Evolutionary conservation across 257 asterid genomes (phyloP), one percentile per base, ranked within the genome.

Genomic region (Plantago ovata): DNA sequence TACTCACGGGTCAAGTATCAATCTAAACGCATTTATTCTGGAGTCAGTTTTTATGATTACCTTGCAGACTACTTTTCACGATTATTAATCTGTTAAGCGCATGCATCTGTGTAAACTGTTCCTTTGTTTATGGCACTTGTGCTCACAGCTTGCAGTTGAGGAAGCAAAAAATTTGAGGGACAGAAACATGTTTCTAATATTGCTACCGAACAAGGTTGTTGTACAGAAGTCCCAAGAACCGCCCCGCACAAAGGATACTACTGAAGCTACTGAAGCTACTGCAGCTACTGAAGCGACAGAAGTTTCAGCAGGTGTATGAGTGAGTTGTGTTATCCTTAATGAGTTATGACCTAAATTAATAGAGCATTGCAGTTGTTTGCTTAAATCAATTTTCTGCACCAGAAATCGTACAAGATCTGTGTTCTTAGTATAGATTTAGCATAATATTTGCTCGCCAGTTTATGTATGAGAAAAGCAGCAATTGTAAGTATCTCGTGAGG

Each of bases 141-240:
- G 21, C 45, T 52, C 14, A 22, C 87, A 89, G 99, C 80, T 86
- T 41, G 99, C 87, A 22, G 57, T 72, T 0, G 95, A 84, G 83
- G 99, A 93, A 76, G 66, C 69, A 69, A 93, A 93, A 69, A 81
- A 62, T 65, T 89, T 93, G 77, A 67, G 61, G 39, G 97, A 84
- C 67, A 78, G 86, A 69, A 86, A 86, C 69, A 72, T 89, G 9
- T 93, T 81, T 53, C 65, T 89, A 32, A 47, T 93, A 53, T 61
- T 93, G 83, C 72, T 81, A 48, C 99, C 99, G n/a, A 93, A 93
- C 77, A 89, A 89, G 84, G 72, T 75, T 15, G 21, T 77, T 62
- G 60, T 32, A 62, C 89, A 76, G 75, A 89, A 81, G 64, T 49
- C 77, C 63, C 88, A 77, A 51, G 95, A 89, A 44, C 73, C 74